These are phyloP conservation scores for Ustilago loliicola DNA, from an alignment of 1,284 basidiomycete species.

Conservation along the genomic window DNA sequence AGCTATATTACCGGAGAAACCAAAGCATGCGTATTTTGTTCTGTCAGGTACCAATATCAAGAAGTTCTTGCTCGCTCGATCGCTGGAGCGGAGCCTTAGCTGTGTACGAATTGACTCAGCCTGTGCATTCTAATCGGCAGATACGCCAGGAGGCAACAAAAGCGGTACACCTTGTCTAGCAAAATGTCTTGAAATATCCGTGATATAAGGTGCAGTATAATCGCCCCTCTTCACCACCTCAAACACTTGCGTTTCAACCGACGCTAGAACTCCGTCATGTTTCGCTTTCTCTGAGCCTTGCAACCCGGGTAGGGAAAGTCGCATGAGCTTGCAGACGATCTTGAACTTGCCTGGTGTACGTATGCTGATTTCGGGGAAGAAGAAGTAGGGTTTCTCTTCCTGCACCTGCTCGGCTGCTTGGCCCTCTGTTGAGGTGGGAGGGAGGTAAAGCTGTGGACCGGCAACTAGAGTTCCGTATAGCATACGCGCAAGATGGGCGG, in stretches of 20 bases:
- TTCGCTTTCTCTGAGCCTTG: background rate
- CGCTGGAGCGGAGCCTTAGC: no score
- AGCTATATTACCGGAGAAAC: background rate
- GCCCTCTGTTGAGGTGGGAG: background rate
- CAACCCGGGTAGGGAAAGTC: slow-evolving; percentile 34
- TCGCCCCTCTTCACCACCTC: slow-evolving; percentile 38
- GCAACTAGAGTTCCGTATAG: slow-evolving; percentile 58
- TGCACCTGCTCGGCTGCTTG: background rate
- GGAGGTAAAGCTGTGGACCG: slow-evolving; percentile 28
- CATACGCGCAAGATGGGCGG: slow-evolving; percentile 36
- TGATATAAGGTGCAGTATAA: slow-evolving; percentile 53
- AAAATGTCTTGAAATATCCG: slow-evolving; percentile 57
- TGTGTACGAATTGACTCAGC: no score
- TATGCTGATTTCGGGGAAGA: slow-evolving; percentile 61
- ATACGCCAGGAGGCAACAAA: slow-evolving; percentile 47
- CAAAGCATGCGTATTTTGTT: background rate
- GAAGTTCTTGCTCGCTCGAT: no score
- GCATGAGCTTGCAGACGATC: slow-evolving; percentile 46
- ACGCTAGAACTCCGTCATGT: slow-evolving; percentile 21
- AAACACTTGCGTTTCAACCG: slow-evolving; percentile 39
- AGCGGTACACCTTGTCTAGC: slow-evolving; percentile 53
- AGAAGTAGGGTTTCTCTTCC: slow-evolving; percentile 35
- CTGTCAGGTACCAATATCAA: no score
- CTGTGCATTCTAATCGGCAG: slow-evolving; percentile 30
- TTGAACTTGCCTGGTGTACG: slow-evolving; percentile 50